A percentile compares a stretch with the other conserved stretches of the same genome.
These are phyloP conservation scores for Penstemon davidsonii DNA, from an alignment of 257 asterid species.

Conservation along the genomic window DNA sequence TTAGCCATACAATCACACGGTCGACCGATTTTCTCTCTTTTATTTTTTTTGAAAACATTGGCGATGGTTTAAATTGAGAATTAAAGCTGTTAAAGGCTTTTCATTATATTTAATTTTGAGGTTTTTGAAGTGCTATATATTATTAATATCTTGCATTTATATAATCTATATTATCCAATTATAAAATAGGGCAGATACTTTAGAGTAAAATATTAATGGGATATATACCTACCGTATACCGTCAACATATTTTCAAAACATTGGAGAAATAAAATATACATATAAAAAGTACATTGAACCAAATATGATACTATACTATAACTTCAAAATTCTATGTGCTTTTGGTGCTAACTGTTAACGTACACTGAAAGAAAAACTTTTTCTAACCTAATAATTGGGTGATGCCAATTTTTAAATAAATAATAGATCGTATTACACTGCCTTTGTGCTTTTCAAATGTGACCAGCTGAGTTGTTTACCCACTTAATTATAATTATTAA, in stretches of 20 bases:
- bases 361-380: not conserved
- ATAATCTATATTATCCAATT: too few relatives aligned
- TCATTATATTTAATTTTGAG: too few relatives aligned
- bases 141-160: too few relatives aligned
- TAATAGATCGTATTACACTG: not conserved
- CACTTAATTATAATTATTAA: constrained; percentile 1
- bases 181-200: not conserved
- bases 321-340: constrained; percentile 11
- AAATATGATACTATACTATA: not conserved
- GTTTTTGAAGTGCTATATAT: too few relatives aligned
- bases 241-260: not conserved
- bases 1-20: too few relatives aligned
- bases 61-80: too few relatives aligned
- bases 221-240: not conserved
- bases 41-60: too few relatives aligned
- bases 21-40: too few relatives aligned
- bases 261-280: not conserved
- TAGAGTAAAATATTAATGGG: not conserved
- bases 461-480: constrained; percentile 11
- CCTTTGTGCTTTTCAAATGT: constrained; percentile 2
- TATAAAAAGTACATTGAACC: not conserved
- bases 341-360: not conserved
- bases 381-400: constrained; percentile 11
- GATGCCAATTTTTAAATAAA: constrained; percentile 4
- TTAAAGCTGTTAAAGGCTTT: too few relatives aligned